phyloP scores from a whole-genome alignment of 305 asterid species.

The Solanum hybrid region DNA sequence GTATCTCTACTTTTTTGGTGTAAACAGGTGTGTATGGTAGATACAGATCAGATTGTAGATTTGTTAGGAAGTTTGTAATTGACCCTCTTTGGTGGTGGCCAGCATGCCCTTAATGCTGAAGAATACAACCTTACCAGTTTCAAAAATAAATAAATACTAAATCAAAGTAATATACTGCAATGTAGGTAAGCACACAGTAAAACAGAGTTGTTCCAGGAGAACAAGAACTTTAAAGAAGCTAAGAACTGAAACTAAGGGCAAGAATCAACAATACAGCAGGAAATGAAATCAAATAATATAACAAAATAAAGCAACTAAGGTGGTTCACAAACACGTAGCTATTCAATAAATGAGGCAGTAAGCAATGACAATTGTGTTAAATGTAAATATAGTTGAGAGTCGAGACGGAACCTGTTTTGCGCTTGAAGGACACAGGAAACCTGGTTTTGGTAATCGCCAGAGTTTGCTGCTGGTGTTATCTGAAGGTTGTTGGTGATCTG shows the following conservation, averaged over 20 bases:
- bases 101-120: too few species aligned
- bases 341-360: neutral
- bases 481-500: neutral
- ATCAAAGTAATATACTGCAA: neutral
- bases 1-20: too few species aligned
- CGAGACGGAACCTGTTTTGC: neutral
- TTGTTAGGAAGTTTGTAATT: too few species aligned
- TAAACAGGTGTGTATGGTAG: too few species aligned
- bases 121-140: too few species aligned
- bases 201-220: neutral
- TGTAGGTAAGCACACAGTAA: neutral
- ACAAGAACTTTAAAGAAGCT: neutral
- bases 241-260: neutral
- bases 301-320: neutral
- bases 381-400: neutral
- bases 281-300: neutral
- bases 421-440: neutral
- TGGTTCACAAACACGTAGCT: neutral
- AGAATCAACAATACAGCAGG: neutral
- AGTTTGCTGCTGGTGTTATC: neutral
- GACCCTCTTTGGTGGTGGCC: too few species aligned
- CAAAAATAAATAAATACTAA: neutral
- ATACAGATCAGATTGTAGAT: too few species aligned
- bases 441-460: neutral
- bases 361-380: neutral